phyloP scores from a whole-genome alignment of 2,329 filamentous ascomycete species.

The Scedosporium aurantiacum region DNA sequence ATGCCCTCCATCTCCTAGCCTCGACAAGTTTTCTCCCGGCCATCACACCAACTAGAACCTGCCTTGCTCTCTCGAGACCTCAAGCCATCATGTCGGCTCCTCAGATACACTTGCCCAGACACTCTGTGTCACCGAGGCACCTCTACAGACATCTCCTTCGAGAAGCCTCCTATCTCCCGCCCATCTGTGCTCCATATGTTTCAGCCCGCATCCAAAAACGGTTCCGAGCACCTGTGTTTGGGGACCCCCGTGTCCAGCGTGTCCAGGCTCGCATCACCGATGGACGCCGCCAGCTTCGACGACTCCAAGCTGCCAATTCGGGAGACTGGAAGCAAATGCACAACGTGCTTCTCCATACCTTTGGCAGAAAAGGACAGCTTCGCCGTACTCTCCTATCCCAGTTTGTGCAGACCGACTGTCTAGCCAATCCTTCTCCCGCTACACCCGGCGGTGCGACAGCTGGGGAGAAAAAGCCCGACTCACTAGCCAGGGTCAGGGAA shows the following conservation, averaged over 20 bases:
- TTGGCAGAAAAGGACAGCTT: slow-evolving; percentile 41
- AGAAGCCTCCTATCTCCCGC: slow-evolving; percentile 48
- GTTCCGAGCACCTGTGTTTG: slow-evolving; percentile 30
- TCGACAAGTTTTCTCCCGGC: no score
- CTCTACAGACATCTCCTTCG: slow-evolving; percentile 50
- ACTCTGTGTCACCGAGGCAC: slow-evolving; percentile 19
- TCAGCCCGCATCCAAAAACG: slow-evolving; percentile 29
- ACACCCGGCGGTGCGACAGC: slow-evolving; percentile 14
- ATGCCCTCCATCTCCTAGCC: no score
- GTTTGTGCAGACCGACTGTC: slow-evolving; percentile 25
- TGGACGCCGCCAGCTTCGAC: slow-evolving; percentile 32
- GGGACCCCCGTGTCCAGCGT: slow-evolving; percentile 17
- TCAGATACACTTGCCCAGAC: neutral
- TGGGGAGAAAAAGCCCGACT: neutral
- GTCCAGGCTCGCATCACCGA: slow-evolving; percentile 23
- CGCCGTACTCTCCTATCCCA: slow-evolving; percentile 35
- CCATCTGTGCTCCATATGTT: slow-evolving; percentile 34
- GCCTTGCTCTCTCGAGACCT: neutral
- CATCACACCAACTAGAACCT: no score
- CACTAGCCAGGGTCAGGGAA: neutral
- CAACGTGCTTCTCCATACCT: slow-evolving; percentile 34
- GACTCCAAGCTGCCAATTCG: slow-evolving; percentile 40
- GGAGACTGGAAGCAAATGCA: slow-evolving; percentile 37
- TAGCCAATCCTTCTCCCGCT: slow-evolving; percentile 29
- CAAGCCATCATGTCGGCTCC: neutral